Evolutionary conservation across 108 stramenopile genomes (phyloP).

Genomic region (Bacterosira constricta): DNA sequence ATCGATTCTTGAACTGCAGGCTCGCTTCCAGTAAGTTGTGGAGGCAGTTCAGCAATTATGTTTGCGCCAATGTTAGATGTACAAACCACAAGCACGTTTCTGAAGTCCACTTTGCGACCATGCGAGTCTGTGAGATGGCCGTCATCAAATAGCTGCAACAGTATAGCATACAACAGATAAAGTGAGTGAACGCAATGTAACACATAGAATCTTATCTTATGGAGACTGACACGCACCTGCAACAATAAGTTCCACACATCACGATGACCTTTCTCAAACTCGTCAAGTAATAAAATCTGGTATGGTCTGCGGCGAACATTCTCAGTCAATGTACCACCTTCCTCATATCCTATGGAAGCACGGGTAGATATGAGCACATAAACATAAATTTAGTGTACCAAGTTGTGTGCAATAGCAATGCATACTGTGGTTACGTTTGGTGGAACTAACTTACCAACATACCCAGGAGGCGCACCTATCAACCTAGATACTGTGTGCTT

Average conservation of each 20-base stretch:
- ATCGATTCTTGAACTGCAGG: conserved; percentile 65
- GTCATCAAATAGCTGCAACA: conserved; percentile 86
- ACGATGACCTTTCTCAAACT: conserved; percentile 81
- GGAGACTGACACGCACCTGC: conserved; percentile 83
- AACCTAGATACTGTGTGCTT: conserved; percentile 83
- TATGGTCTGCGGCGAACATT: conserved; percentile 79
- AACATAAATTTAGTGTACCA: neutral
- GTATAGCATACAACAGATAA: no score
- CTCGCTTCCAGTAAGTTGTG: conserved; percentile 60
- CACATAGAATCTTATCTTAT: no score
- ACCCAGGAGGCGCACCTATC: conserved; percentile 82
- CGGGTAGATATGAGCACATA: no score
- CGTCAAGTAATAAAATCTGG: conserved; percentile 84
- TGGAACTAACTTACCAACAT: no score
- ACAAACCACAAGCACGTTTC: conserved; percentile 80
- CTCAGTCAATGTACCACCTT: conserved; percentile 81
- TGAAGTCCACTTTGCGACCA: conserved; percentile 76
- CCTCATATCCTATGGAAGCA: conserved; percentile 87
- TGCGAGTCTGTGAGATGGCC: conserved; percentile 79
- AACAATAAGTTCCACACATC: conserved; percentile 86
- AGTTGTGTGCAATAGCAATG: neutral
- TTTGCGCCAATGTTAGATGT: conserved; percentile 83
- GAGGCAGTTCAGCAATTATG: conserved; percentile 67
- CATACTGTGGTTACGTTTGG: neutral
- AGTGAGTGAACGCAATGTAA: no score